phyloP scores from a whole-genome alignment of 2,329 filamentous ascomycete genomes.

The Trichoderma asperellum region DNA sequence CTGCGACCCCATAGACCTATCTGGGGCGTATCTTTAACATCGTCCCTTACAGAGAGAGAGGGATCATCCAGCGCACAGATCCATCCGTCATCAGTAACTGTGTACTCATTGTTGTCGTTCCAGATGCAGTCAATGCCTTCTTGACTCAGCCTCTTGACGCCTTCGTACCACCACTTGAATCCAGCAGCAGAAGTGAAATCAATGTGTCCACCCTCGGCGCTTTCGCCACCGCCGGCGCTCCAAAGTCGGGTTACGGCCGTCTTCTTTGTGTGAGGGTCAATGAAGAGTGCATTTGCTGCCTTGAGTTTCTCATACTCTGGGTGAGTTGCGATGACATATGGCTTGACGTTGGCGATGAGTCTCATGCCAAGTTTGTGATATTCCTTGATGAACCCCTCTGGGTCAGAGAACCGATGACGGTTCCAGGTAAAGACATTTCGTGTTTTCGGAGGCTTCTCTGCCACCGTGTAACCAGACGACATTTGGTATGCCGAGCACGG shows the following conservation, averaged over 20 bases:
- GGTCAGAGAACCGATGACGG: conserved; percentile 68
- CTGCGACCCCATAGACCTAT: conserved; percentile 72
- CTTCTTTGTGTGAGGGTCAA: conserved; percentile 55
- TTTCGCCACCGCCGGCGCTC: conserved; percentile 73
- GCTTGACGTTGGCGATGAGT: conserved; percentile 73
- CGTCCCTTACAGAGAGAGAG: conserved; percentile 43
- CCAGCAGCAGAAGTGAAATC: conserved; percentile 72
- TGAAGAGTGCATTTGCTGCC: conserved; percentile 65
- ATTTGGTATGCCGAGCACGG: conserved; percentile 74
- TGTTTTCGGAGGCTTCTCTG: conserved; percentile 68
- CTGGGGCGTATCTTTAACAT: conserved; percentile 47
- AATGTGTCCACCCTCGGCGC: conserved; percentile 70
- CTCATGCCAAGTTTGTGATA: conserved; percentile 68
- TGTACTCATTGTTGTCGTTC: conserved; percentile 82
- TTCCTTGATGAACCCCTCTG: conserved; percentile 63
- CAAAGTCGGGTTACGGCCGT: conserved; percentile 66
- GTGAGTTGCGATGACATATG: conserved; percentile 69
- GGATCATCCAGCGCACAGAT: conserved; percentile 57
- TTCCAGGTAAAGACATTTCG: conserved; percentile 72
- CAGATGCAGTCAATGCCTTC: conserved; percentile 74
- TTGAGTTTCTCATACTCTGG: conserved; percentile 66
- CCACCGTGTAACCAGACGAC: conserved; percentile 73
- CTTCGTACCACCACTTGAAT: conserved; percentile 73
- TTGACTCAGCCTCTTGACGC: conserved; percentile 63
- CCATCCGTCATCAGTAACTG: conserved; percentile 68